Evolutionary conservation across 2,329 filamentous ascomycete genomes (phyloP).

Genomic region (Aspergillus neoniger): DNA sequence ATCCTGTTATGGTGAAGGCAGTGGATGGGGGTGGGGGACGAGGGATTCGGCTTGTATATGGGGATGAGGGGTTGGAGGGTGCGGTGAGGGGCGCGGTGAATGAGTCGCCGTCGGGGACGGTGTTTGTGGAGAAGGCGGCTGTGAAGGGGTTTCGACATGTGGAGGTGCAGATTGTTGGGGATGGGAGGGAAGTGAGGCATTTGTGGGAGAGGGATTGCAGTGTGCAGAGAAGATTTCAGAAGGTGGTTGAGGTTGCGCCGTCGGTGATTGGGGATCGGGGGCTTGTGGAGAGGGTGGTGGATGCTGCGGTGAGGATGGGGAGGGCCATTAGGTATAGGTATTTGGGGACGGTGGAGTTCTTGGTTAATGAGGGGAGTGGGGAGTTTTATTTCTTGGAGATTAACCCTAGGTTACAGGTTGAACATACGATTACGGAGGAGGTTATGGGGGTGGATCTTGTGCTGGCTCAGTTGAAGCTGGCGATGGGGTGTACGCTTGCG

Average conservation of each 20-base stretch:
- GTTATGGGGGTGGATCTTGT: conserved; percentile 59
- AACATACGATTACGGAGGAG: conserved; percentile 63
- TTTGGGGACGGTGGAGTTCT: conserved; percentile 66
- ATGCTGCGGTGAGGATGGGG: conserved; percentile 51
- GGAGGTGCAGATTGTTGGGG: conserved; percentile 63
- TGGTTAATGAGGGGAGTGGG: conserved; percentile 52
- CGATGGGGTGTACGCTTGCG: conserved; percentile 51
- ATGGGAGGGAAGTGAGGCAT: conserved; percentile 56
- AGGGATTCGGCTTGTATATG: conserved; percentile 58
- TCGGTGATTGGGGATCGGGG: conserved; percentile 51
- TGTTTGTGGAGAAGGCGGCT: conserved; percentile 65
- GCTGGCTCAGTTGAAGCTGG: conserved; percentile 55
- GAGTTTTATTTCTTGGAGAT: conserved; percentile 63
- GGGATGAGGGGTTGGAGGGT: conserved; percentile 47
- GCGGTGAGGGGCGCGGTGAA: conserved; percentile 54
- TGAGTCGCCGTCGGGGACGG: conserved; percentile 59
- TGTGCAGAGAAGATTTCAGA: conserved; percentile 62
- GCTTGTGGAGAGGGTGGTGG: conserved; percentile 53
- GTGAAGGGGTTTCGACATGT: conserved; percentile 63
- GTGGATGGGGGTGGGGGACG: conserved; percentile 64
- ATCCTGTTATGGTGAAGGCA: conserved; percentile 65
- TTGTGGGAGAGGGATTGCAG: conserved; percentile 64
- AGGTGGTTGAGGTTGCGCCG: conserved; percentile 62
- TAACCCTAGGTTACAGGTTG: conserved; percentile 63
- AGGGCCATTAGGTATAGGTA: conserved; percentile 56